Evolutionary conservation across 2,329 filamentous ascomycete genomes (phyloP).

Genomic region (Myrmaecium sp.): DNA sequence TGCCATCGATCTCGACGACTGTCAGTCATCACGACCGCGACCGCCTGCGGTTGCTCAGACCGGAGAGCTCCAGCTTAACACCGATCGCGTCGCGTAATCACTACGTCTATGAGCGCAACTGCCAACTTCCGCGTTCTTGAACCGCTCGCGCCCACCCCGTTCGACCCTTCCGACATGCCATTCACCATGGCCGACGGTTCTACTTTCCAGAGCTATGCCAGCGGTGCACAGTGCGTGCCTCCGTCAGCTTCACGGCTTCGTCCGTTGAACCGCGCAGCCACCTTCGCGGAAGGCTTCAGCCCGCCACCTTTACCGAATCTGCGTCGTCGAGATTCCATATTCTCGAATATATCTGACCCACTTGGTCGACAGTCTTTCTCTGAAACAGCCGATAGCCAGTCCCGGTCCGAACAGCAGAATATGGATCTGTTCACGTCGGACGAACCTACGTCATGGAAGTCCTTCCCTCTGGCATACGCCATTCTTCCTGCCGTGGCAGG

Average conservation of each 20-base stretch:
- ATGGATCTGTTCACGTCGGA: constrained; percentile 19
- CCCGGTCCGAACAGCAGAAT: constrained; percentile 14
- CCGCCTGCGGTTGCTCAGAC: no score
- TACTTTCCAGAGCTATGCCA: constrained; percentile 8
- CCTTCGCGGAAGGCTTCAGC: constrained; percentile 15
- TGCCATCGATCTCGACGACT: no score
- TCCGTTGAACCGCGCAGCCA: constrained; percentile 19
- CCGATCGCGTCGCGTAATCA: no score
- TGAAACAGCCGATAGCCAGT: constrained; percentile 52
- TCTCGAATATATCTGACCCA: constrained; percentile 58
- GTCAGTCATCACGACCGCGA: no score
- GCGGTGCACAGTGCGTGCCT: constrained; percentile 12
- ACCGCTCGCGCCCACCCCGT: no score
- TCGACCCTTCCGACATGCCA: no score
- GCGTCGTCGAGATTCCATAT: constrained; percentile 50
- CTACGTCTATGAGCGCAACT: no score
- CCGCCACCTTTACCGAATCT: constrained; percentile 7
- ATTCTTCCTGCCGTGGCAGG: constrained; percentile 76
- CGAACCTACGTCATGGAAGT: constrained; percentile 56
- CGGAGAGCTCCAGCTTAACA: no score
- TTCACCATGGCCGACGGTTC: constrained; percentile 14
- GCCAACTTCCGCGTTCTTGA: no score
- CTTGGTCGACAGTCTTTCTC: constrained; percentile 48
- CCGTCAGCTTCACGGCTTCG: no score
- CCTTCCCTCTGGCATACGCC: constrained; percentile 66